Evolutionary conservation across 2,329 filamentous ascomycete species (phyloP), one percentile per base, ranked within the genome.

Genomic region (Hirsutella rhossiliensis): DNA sequence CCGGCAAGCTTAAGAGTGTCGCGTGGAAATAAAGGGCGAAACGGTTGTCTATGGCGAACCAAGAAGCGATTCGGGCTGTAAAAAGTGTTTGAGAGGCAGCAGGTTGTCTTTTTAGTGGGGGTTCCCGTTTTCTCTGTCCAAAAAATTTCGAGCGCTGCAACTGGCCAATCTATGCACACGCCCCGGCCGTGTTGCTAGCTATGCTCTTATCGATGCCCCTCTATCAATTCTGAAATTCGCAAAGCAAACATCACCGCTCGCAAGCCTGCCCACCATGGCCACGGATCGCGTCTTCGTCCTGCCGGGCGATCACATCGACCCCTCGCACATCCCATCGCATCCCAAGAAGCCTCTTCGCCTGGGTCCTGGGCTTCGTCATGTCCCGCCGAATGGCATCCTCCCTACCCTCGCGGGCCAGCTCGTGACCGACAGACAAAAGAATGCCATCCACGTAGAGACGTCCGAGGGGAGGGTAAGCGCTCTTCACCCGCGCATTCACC

Each of bases 321-420:
- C 75, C 1, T 70, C 75, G 23, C 65, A 75, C 31, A 72, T 94
- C 32, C 86, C 87, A 3, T 76, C 76, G 28, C 73, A 82, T 49
- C 72, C 74, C 40, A 86, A 81, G 53, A 70, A 78, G 48, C 78
- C 87, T 34, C 71, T 95, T 50, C 86, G 85, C 45, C 74, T 96
- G 23, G 89, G 89, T 27, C 85, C 87, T 15, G 89, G 89, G 44
- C 73, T 96, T 45, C 83, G 84, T 48, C 81, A 94, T 62, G 79
- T 87, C 47, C 85, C 86, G 38, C 83, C 85, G n/a, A 76, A 75
- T 52, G 79, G 78, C 34, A 79, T 92, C 54, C 72, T 81, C 50
- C 71, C 84, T 50, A 80, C 80, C 44, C 72, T 85, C 50, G 75
- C 78, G 44, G 81, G 80, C 54, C 73, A 79, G 55, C 71, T 89